phyloP scores from a whole-genome alignment of 257 asterid species.

The Paraleonurus japonicus region DNA sequence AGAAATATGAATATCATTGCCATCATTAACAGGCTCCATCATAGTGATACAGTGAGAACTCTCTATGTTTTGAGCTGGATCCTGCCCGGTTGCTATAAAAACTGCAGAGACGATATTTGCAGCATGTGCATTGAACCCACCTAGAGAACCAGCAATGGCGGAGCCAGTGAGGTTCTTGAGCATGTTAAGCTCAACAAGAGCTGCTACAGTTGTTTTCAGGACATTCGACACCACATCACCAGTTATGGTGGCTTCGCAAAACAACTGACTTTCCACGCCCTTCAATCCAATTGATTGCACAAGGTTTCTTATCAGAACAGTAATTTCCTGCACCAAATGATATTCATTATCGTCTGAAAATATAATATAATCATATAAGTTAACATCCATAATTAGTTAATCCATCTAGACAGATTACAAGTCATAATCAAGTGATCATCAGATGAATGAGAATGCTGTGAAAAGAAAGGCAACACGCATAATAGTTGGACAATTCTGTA shows the following conservation, averaged over 20 bases:
- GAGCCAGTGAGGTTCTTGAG: conserved; percentile 95
- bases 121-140: conserved; percentile 94
- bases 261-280: conserved; percentile 96
- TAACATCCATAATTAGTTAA: neutral
- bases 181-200: conserved; percentile 92
- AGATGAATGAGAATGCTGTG: neutral
- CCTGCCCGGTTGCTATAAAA: conserved; percentile 93
- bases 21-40: conserved; percentile 89
- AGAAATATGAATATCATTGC: conserved; percentile 84
- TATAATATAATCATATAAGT: too few species aligned
- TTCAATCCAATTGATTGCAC: conserved; percentile 92
- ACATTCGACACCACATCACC: conserved; percentile 73
- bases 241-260: conserved; percentile 68
- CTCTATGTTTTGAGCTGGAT: conserved; percentile 91
- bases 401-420: neutral
- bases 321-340: conserved; percentile 58
- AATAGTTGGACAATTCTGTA: neutral
- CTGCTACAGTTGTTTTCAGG: conserved; percentile 63
- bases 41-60: conserved; percentile 95
- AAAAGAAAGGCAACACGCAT: neutral
- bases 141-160: conserved; percentile 90
- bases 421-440: neutral
- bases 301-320: conserved; percentile 94
- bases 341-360: neutral
- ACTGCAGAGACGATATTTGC: conserved; percentile 89